These are phyloP conservation scores for Geotrichum klebahnii DNA, from an alignment of 1,139 yeast genomes.

Conservation along the genomic window DNA sequence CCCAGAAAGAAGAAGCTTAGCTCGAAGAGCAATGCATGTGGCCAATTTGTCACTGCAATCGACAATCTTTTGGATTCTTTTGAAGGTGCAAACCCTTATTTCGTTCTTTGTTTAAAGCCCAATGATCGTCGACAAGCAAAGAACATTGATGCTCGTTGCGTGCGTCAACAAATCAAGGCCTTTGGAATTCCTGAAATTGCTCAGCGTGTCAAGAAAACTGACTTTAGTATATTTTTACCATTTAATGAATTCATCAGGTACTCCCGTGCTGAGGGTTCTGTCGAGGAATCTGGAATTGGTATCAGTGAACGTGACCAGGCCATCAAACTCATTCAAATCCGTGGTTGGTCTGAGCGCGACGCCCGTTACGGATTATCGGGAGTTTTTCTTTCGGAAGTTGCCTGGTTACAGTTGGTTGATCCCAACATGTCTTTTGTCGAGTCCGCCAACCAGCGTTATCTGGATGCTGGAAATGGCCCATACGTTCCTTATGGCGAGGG, in stretches of 20 bases:
- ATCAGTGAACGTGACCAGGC: conserved; percentile 39
- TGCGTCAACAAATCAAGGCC: conserved; percentile 43
- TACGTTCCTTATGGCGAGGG: conserved; percentile 30
- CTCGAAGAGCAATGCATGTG: conserved; percentile 35
- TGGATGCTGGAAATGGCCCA: conserved; percentile 29
- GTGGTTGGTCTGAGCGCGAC: conserved; percentile 42
- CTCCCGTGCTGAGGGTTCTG: conserved; percentile 29
- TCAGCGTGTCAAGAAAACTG: conserved; percentile 39
- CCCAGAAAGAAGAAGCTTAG: conserved; percentile 23
- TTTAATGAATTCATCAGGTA: conserved; percentile 40
- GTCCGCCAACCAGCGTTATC: conserved; percentile 30
- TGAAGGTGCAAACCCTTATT: conserved; percentile 42
- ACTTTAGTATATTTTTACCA: conserved; percentile 41
- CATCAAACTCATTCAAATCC: conserved; percentile 32
- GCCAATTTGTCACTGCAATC: conserved; percentile 39
- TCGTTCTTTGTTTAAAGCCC: conserved; percentile 43
- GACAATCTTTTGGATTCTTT: conserved; percentile 40
- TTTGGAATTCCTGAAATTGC: conserved; percentile 44
- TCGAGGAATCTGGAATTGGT: conserved; percentile 23
- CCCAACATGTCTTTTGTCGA: conserved; percentile 40
- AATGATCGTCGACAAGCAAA: conserved; percentile 41
- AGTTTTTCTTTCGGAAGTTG: conserved; percentile 41
- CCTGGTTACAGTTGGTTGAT: conserved; percentile 43
- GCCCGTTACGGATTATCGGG: conserved; percentile 43
- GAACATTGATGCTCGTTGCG: conserved; percentile 44